phyloP scores from a whole-genome alignment of 148 eudicot genomes.

The Simmondsia chinensis region DNA sequence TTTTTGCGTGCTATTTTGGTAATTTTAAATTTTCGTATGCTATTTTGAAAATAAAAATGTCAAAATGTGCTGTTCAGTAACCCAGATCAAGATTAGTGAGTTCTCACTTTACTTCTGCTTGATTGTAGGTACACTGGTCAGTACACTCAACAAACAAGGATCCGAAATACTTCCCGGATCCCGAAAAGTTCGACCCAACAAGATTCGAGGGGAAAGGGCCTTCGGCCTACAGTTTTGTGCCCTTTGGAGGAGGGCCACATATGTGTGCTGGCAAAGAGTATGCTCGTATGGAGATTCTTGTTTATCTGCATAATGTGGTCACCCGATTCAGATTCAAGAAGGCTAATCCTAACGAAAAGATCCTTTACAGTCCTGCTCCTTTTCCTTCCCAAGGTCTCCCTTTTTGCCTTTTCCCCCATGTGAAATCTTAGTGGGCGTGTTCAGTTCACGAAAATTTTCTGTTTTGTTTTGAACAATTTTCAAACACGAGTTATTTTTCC shows the following conservation, averaged over 20 bases:
- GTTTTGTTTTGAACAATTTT: background rate
- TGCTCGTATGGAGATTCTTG: slow-evolving; percentile 3
- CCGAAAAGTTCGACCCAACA: slow-evolving; percentile 7
- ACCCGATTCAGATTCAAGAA: background rate
- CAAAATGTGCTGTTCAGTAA: no score
- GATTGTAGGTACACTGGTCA: background rate
- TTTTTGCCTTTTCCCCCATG: slow-evolving; percentile 4
- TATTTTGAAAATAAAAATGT: no score
- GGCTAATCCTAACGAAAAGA: slow-evolving; percentile 5
- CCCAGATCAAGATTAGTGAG: no score
- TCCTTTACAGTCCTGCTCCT: background rate
- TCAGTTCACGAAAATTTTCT: background rate
- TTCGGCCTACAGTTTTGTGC: background rate
- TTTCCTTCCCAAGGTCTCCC: background rate
- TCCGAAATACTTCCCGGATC: slow-evolving; percentile 2
- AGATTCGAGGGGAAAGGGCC: slow-evolving; percentile 9
- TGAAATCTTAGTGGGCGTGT: background rate
- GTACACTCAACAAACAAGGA: slow-evolving; percentile 6
- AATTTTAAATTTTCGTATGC: no score
- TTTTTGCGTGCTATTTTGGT: no score
- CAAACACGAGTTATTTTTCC: no score
- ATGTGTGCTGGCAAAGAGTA: slow-evolving; percentile 8
- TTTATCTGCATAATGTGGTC: slow-evolving; percentile 4
- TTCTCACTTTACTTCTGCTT: no score
- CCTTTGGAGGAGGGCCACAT: slow-evolving; percentile 4